Evolutionary conservation across 345 rosid species (phyloP).

Genomic region (Nasturtium officinale): DNA sequence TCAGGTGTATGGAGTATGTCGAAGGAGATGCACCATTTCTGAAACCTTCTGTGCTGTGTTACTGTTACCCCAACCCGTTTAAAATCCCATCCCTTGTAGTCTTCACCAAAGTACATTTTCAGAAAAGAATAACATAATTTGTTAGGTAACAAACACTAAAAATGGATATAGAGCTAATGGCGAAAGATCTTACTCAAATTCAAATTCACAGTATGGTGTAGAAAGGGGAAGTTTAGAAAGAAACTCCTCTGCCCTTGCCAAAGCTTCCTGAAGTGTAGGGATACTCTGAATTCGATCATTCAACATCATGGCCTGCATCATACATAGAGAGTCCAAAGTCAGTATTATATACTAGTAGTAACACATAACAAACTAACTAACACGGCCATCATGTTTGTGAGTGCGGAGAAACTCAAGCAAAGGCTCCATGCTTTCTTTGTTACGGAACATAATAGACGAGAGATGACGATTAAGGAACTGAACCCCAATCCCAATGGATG

Average conservation of each 20-base stretch:
- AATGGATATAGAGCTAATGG: neutral
- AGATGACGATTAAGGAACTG: constrained; percentile 96
- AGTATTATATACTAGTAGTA: neutral
- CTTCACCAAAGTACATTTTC: constrained; percentile 27
- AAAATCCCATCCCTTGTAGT: constrained; percentile 63
- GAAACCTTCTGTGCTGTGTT: constrained; percentile 49
- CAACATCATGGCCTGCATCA: constrained; percentile 58
- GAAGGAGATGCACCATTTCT: constrained; percentile 62
- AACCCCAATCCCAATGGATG: constrained; percentile 97
- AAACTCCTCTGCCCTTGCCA: constrained; percentile 59
- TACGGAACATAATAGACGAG: constrained; percentile 85
- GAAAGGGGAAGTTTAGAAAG: constrained; percentile 53
- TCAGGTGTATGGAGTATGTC: constrained; percentile 71
- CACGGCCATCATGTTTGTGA: constrained; percentile 85
- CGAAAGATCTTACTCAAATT: constrained; percentile 48
- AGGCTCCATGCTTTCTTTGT: constrained; percentile 88
- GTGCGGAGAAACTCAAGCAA: constrained; percentile 78
- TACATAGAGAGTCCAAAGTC: constrained; percentile 1
- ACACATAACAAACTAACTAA: constrained; percentile 56
- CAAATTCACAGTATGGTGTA: constrained; percentile 56
- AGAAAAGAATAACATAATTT: neutral
- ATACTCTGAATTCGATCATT: constrained; percentile 56
- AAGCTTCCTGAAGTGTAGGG: constrained; percentile 52
- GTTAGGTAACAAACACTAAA: neutral
- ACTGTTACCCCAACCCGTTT: constrained; percentile 70